phyloP scores from a whole-genome alignment of 768 basidiomycete genomes.

The Tricholoma hemisulphureum region DNA sequence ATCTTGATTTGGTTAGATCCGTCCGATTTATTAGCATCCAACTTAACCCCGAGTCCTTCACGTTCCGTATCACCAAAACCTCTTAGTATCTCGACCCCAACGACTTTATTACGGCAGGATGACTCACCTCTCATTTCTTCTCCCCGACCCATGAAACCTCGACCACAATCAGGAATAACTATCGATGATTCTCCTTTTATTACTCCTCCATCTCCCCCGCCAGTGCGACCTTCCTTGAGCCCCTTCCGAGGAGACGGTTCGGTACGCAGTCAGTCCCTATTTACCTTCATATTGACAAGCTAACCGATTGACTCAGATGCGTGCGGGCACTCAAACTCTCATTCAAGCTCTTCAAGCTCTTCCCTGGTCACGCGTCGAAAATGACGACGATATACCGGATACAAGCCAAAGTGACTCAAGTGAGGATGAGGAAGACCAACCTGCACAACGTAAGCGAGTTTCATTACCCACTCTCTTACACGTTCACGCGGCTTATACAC shows the following conservation, averaged over 20 bases:
- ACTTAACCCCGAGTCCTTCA: constrained; percentile 33
- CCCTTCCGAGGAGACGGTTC: constrained; percentile 70
- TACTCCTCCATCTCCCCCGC: constrained; percentile 63
- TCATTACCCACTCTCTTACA: constrained; percentile 2
- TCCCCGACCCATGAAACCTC: constrained; percentile 10
- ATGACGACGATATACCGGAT: constrained; percentile 58
- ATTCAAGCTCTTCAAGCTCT: constrained; percentile 87
- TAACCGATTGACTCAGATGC: constrained; percentile 55
- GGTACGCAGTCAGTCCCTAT: constrained; percentile 40
- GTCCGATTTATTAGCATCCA: constrained; percentile 22
- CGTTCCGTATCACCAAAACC: constrained; percentile 28
- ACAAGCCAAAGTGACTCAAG: constrained; percentile 56
- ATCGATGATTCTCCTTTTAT: constrained; percentile 58
- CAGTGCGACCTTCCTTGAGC: constrained; percentile 45
- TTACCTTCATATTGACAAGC: constrained; percentile 9
- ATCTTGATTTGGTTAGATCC: constrained; percentile 14
- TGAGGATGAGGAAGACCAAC: constrained; percentile 62
- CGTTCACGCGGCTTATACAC: constrained; percentile 24
- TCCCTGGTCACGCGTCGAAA: constrained; percentile 73
- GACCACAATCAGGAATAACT: constrained; percentile 4
- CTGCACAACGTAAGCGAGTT: constrained; percentile 27
- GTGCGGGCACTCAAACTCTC: constrained; percentile 82
- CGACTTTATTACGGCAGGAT: constrained; percentile 31
- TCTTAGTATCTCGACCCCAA: constrained; percentile 10
- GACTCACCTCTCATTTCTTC: constrained; percentile 46